Base-by-base conservation (phyloP, 2,329 filamentous ascomycete species). In the Fusarium circinatum region DNA sequence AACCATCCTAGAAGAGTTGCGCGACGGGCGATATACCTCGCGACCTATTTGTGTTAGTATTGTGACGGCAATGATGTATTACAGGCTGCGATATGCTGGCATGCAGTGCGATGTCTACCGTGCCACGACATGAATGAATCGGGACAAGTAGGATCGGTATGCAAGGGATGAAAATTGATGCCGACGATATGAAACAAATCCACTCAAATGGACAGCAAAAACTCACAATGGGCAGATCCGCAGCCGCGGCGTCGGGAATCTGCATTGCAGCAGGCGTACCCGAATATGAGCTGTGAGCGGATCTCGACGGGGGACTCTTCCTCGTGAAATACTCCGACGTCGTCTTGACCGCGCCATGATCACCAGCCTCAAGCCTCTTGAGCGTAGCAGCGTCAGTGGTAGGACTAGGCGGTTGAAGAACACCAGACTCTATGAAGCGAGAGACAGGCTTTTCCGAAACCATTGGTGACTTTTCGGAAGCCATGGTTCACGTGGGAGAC, bases 1-100 rank as follows among this genome's bases (percentile, higher is more conserved):
- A 79, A 79, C 75, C 75, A 79, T 3, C 77, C 77, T 4, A 79
- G 68, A 6, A 79, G 60, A 1, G 76, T 79, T 18, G 77, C 77
- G 13, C 77, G 75, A 14, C 77, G 77, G 8, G 77, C 69, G 4
- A 79, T 70, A 52, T 79, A 79, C 38, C 76, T 79, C 15, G 76
- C 71, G 36, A 79, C 59, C 77, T 79, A 36, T 1, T 9, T 14
- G 3, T 38, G 36, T 76, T 56, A 76, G 72, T 48, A 10, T 30
- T n/a, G 22, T 13, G 34, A 39, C 48, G 22, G 9, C 11, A 13
- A 3, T 11, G 20, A 44, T 24, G 22, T 8, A 5, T 26, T 61
- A 13, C 11, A 39, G 26, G 17, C 18, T 13, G 15, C 8, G 32
- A n/a, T 9, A 24, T 42, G 22, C 18, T 32, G 38, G 28, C n/a